Base-by-base conservation (phyloP, 2,329 filamentous ascomycete species). In the Botryotinia convoluta region DNA sequence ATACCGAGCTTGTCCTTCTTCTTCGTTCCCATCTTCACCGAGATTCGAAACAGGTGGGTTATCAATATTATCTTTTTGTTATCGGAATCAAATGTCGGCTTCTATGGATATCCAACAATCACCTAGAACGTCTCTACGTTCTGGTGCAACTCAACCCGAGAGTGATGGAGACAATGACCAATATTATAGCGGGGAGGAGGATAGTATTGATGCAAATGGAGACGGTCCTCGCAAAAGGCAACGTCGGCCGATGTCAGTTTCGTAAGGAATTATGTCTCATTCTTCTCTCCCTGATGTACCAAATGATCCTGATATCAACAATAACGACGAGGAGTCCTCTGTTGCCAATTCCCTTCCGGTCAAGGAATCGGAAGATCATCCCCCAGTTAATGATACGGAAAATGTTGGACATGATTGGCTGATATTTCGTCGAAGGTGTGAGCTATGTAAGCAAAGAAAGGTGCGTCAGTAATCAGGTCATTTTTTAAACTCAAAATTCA, bases 371-470 rank as follows among this genome's bases (percentile, higher is more conserved):
- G 74, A 75, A 69, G 75, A 77, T 42, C 72, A 74, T 61, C 39
- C 59, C 74, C 59, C n/a, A 48, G 65, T 72, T 48, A 65, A 71
- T 45, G 29, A 37, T 35, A 14, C 57, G 1, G 45, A 72, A 69
- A 72, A 76, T 51, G 64, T 74, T 69, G 76, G 77, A 60, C 74
- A 77, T 67, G 77, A 74, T 77, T 80, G 76, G 79, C 80, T 81
- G 74, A 81, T 78, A 45, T 74, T 79, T 73, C 77, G 80, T 74
- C 79, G 77, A 82, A 91, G 90, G 79, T 91, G 93, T 80, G 93
- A 95, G 83, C 86, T 92, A 69, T 94, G 92, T 84, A 94, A 95
- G 83, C 90, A 92, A 82, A 86, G 93, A 84, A 95, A 95, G 86
- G 92, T 93, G 83, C 42, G 71, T 39, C 32, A 44, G 51, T 29